Base-by-base conservation (phyloP, 306 rosid species). In the Pyrus bretschneideri region DNA sequence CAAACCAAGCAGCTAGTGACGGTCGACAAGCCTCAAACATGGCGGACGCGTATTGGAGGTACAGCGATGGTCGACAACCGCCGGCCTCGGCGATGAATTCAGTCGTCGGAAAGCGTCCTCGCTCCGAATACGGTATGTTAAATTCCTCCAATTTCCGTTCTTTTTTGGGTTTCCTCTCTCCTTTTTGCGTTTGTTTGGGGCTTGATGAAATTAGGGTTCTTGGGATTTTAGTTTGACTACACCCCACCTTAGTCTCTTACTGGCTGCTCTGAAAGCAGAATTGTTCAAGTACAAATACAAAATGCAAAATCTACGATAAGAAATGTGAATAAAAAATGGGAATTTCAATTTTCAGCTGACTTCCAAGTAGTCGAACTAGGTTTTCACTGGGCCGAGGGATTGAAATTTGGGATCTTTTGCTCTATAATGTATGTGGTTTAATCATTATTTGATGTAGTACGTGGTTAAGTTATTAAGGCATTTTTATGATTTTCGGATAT, bases 11-110 rank as follows among this genome's bases (percentile, higher is more conserved):
- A 14, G 67, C 9, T 12, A 14, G 18, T 27, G 17, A 27, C 38
- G 19, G 9, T 51, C 3, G 55, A 18, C 42, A 64, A 30, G 22
- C n/a, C 40, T 18, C 25, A 29, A 27, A 12, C 74, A 94, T 94
- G 98, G 89, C 97, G 45, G 96, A 94, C 81, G 88, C 86, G 63
- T 92, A 92, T 45, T 92, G 98, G 98, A 89, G 97, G 89, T 94
- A 94, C 85, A 77, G 86, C 77, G 97, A 94, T 15, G 52, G 95
- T 15, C 93, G 92, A 51, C 91, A 86, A 70, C 83, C 81, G 9
- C 90, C 89, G 5, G 76, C 87, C 11, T 70, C 88, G 76, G 85
- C 84, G 74, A 76, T 89, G 60, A 45, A 91, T 67, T 29, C 91
- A 58, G 55, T 88, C 78, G 81, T 85, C 75, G 97, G 88, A 8